phyloP scores from a whole-genome alignment of 441 rosid genomes.

The Daphne laureola region DNA sequence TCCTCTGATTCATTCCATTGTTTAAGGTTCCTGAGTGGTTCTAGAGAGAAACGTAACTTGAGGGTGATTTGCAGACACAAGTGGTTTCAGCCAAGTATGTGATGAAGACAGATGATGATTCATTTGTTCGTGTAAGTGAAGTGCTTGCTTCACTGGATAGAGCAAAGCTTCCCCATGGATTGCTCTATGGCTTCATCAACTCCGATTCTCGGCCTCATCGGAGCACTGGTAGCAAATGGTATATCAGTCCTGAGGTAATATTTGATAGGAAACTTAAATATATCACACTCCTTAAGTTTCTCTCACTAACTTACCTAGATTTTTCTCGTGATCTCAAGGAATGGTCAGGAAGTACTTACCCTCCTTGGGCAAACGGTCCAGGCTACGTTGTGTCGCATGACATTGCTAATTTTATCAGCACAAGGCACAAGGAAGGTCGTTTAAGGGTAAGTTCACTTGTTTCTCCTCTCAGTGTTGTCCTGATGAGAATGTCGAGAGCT shows the following conservation, averaged over 20 bases:
- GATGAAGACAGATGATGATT: constrained; percentile 98
- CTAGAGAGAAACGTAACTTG: no score
- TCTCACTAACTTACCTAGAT: constrained; percentile 2
- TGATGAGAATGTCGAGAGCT: not conserved
- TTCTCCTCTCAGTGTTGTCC: not conserved
- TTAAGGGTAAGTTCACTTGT: constrained; percentile 35
- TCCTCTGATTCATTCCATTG: not conserved
- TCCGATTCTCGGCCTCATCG: constrained; percentile 83
- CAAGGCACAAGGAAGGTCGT: constrained; percentile 45
- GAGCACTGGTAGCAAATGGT: constrained; percentile 88
- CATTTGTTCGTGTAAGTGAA: constrained; percentile 92
- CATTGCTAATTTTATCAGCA: constrained; percentile 64
- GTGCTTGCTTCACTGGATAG: constrained; percentile 52
- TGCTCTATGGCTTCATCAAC: constrained; percentile 83
- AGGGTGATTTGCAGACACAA: constrained; percentile 41
- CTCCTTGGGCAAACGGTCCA: constrained; percentile 98
- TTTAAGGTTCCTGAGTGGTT: no score
- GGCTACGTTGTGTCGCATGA: constrained; percentile 79
- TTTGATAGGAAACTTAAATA: no score
- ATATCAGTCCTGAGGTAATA: constrained; percentile 73
- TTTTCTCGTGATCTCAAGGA: constrained; percentile 35
- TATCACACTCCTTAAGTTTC: no score
- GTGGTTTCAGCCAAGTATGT: constrained; percentile 70
- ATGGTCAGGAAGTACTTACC: constrained; percentile 72
- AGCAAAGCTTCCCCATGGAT: constrained; percentile 47